A percentile compares a stretch with the other conserved stretches of the same genome.
Evolutionary conservation across 768 basidiomycete genomes (phyloP).

Genomic region (Mycena haematopus): DNA sequence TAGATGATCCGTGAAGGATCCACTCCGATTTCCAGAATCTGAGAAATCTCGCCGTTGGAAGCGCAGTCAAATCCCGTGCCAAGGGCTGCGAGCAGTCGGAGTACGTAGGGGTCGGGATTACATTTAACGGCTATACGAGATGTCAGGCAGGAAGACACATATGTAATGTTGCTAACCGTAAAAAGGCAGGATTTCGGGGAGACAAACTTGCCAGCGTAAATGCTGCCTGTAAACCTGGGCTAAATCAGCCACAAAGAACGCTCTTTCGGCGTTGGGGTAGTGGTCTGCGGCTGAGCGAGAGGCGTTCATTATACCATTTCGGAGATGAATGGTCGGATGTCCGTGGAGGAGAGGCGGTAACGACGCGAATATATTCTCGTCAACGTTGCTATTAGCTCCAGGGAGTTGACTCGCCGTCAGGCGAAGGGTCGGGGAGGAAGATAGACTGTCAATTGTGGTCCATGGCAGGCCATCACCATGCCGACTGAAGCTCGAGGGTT

Average conservation of each 20-base stretch:
- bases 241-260: constrained; percentile 96
- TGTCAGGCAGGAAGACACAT: constrained; percentile 33
- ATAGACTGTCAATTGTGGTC: constrained; percentile 54
- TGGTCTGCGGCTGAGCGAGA: constrained; percentile 41
- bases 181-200: constrained; percentile 89
- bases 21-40: constrained; percentile 79
- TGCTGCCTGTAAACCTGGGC: constrained; percentile 86
- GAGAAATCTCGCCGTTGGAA: constrained; percentile 91
- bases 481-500: constrained; percentile 25
- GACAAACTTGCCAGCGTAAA: constrained; percentile 75
- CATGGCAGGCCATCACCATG: constrained; percentile 50
- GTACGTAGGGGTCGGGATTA: constrained; percentile 95
- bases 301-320: constrained; percentile 79
- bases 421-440: constrained; percentile 70
- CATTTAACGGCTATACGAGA: constrained; percentile 85
- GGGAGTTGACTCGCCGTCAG: constrained; percentile 73
- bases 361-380: constrained; percentile 60
- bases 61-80: constrained; percentile 98
- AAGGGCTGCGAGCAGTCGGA: constrained; percentile 87
- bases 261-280: constrained; percentile 82
- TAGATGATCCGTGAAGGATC: constrained; percentile 88
- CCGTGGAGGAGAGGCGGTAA: constrained; percentile 74
- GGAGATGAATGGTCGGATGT: constrained; percentile 75
- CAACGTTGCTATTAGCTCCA: constrained; percentile 43
- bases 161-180: constrained; percentile 65